These are phyloP conservation scores for Ustilago loliicola DNA, from an alignment of 1,284 basidiomycete species.

Conservation along the genomic window DNA sequence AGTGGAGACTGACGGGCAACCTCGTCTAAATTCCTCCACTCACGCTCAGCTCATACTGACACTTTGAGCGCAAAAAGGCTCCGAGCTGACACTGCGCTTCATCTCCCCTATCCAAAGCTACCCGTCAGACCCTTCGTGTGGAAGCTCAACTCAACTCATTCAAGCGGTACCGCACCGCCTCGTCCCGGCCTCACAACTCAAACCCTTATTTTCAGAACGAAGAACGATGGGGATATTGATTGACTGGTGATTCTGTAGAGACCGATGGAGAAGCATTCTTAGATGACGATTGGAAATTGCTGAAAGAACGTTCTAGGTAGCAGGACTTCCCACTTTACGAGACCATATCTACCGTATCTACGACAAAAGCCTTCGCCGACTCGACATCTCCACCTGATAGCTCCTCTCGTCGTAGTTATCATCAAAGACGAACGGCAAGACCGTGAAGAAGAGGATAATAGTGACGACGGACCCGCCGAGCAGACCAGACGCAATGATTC, in stretches of 20 bases:
- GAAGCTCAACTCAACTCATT: not conserved
- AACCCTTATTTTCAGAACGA: too few relatives aligned
- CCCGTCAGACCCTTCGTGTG: not conserved
- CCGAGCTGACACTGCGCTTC: slow-evolving; percentile 1
- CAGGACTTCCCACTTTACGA: not conserved
- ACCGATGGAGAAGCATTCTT: not conserved
- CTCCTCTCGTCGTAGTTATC: slow-evolving; percentile 31
- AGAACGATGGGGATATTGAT: not conserved
- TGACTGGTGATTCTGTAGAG: not conserved
- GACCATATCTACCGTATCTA: not conserved
- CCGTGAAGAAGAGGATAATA: slow-evolving; percentile 39
- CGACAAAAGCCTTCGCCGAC: slow-evolving; percentile 25
- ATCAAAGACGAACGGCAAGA: slow-evolving; percentile 39
- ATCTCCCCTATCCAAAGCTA: not conserved
- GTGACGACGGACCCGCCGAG: slow-evolving; percentile 42
- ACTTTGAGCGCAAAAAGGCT: slow-evolving; percentile 5
- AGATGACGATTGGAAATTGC: not conserved
- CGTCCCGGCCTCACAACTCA: too few relatives aligned
- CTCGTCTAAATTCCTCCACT: slow-evolving; percentile 3
- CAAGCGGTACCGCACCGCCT: not conserved
- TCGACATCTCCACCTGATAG: slow-evolving; percentile 39
- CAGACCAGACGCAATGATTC: slow-evolving; percentile 43
- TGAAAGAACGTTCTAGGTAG: not conserved
- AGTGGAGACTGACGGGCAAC: slow-evolving; percentile 13
- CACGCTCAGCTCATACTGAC: not conserved